Evolutionary conservation across 371 early-diverging fungal genomes (phyloP).

Genomic region (Mucor velutinosus): DNA sequence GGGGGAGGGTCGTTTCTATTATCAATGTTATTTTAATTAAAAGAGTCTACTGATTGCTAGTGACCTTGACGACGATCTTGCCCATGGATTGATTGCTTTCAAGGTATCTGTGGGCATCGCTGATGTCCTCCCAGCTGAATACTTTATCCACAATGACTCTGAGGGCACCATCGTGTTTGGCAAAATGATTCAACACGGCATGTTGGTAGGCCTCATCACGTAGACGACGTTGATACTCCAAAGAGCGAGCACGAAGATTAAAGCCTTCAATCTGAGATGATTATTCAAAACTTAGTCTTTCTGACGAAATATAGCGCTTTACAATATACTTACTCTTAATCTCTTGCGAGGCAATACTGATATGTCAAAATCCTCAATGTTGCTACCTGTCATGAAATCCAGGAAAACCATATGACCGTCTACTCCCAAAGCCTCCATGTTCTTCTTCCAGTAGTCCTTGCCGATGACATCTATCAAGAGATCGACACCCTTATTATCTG

Average conservation of each 20-base stretch:
- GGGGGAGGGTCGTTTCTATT: too few relatives aligned
- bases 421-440: constrained; percentile 61
- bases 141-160: constrained; percentile 60
- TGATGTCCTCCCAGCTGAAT: constrained; percentile 69
- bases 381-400: constrained; percentile 57
- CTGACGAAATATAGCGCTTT: too few relatives aligned
- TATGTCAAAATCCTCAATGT: constrained; percentile 56
- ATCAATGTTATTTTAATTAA: too few relatives aligned
- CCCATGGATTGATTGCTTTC: constrained; percentile 67
- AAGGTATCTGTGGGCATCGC: constrained; percentile 65
- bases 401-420: constrained; percentile 79
- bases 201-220: constrained; percentile 50
- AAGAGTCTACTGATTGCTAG: constrained; percentile 2
- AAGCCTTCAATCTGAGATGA: constrained; percentile 65
- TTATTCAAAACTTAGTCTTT: background rate
- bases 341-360: constrained; percentile 65
- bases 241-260: constrained; percentile 66
- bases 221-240: constrained; percentile 65
- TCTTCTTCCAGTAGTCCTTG: constrained; percentile 67
- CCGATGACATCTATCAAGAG: constrained; percentile 75
- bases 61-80: constrained; percentile 51
- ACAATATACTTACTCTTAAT: constrained; percentile 43
- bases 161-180: constrained; percentile 40
- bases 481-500: constrained; percentile 67
- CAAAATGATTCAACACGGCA: constrained; percentile 47